Percentiles rank a stretch among this genome's conserved stretches.
Conservation (phyloP, 768 basidiomycete species). For the Russula emetica region DNA sequence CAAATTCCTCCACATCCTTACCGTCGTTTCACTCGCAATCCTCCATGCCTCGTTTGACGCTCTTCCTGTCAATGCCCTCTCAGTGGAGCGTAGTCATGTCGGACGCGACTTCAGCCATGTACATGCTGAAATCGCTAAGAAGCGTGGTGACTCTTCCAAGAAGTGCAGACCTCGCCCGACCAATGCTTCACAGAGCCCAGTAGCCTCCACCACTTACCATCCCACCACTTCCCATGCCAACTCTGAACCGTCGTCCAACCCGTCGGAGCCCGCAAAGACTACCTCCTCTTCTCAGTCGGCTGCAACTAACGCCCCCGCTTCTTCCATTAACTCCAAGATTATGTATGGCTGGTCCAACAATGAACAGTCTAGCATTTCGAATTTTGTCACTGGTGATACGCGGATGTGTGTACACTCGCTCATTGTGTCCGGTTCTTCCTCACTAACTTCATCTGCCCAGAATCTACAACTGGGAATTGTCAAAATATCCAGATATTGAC, state of each 20-base stretch:
- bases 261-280: neutral
- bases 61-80: slow-evolving; percentile 50
- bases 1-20: slow-evolving; percentile 55
- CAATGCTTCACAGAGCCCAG: neutral
- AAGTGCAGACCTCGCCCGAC: slow-evolving; percentile 54
- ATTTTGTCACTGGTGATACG: slow-evolving; percentile 44
- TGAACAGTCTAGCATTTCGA: slow-evolving; percentile 40
- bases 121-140: slow-evolving; percentile 48
- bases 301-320: slow-evolving; percentile 2
- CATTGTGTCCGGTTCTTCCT: slow-evolving; percentile 11
- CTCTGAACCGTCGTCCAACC: neutral
- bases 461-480: slow-evolving; percentile 66
- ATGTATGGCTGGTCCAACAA: slow-evolving; percentile 68
- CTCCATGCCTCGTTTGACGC: slow-evolving; percentile 48
- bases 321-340: slow-evolving; percentile 39
- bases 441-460: slow-evolving; percentile 28
- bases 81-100: slow-evolving; percentile 37
- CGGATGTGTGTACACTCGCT: slow-evolving; percentile 40
- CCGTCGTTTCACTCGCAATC: slow-evolving; percentile 55
- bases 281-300: slow-evolving; percentile 27
- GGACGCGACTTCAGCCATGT: slow-evolving; percentile 44
- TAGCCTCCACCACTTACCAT: neutral
- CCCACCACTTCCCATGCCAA: neutral
- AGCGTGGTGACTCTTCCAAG: slow-evolving; percentile 38
- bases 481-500: slow-evolving; percentile 35